A percentile compares a stretch with the other conserved stretches of the same genome.
phyloP scores from a whole-genome alignment of 768 basidiomycete genomes.

The Leucocoprinus leucothites region DNA sequence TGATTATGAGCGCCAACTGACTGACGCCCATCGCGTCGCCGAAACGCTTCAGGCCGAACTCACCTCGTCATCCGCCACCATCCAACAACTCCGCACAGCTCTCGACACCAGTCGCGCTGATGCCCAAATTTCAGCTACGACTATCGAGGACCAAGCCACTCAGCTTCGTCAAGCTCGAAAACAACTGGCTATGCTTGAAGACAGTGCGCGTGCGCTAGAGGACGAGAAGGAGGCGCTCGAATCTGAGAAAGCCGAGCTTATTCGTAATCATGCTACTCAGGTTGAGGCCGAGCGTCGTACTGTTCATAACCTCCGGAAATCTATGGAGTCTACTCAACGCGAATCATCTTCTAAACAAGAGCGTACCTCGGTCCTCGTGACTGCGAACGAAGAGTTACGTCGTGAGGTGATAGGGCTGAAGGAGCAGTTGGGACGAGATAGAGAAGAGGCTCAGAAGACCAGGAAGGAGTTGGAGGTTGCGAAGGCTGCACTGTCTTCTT shows the following conservation, averaged over 20 bases:
- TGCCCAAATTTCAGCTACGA: neutral
- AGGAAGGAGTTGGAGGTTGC: neutral
- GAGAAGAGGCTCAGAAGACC: neutral
- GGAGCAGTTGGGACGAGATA: neutral
- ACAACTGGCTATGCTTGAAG: neutral
- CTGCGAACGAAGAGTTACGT: constrained; percentile 1
- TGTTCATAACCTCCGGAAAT: constrained; percentile 1
- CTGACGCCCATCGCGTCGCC: neutral
- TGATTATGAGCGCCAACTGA: constrained; percentile 3
- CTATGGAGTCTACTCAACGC: constrained; percentile 2
- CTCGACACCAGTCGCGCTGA: neutral
- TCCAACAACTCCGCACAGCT: constrained; percentile 2
- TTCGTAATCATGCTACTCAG: neutral
- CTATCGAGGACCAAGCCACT: neutral
- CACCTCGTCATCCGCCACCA: neutral
- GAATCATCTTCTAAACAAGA: neutral
- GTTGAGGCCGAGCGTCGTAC: constrained; percentile 4
- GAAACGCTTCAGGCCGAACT: neutral
- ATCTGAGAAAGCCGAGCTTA: neutral
- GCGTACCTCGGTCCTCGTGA: neutral
- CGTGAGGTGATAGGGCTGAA: neutral
- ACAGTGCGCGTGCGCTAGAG: neutral
- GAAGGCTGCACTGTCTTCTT: neutral
- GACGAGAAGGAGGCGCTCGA: neutral
- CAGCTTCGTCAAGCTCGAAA: neutral